Base-by-base conservation (phyloP, 1,284 basidiomycete genomes). In the Psilocybe mexicana region DNA sequence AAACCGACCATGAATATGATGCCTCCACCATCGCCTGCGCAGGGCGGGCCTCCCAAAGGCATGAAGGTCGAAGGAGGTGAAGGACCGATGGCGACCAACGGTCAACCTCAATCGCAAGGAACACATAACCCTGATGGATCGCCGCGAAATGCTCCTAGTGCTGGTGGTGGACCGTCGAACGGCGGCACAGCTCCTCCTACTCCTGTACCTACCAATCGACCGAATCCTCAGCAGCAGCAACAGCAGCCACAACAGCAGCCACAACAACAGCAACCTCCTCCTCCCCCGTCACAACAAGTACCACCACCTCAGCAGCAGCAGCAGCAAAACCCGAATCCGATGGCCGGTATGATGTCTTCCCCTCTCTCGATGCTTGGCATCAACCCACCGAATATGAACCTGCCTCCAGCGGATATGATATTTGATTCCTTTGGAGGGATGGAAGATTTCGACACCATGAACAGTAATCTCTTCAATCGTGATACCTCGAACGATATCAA, bases 11-110 rank as follows among this genome's bases (percentile, higher is more conserved):
- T 63, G 62, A 25, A 68, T 36, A 72, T 71, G 63, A 75, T 78
- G 71, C 78, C 79, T 67, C 78, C 78, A 28, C 84, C 85, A 0
- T 83, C 84, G 0, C 80, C 82, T 40, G 74, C 69, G 2, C 76
- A 79, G 43, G 70, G 70, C 12, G 76, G 74, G 2, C 70, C 72
- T 11, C 57, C 73, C 14, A 81, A 81, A 61, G 80, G 81, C 54
- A 53, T 24, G 4, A 66, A 64, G 38, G 66, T 69, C 44, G 66
- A 68, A 60, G 68, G 63, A 36, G 67, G 69, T 6, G 42, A 48
- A n/a, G 43, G 48, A 11, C 57, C 57, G 26, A 58, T 55, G 30
- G 36, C 51, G n/a, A 35, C 50, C 7, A 51, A 57, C 33, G 57
- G 59, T n/a, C 56, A 56, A 42, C 55, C 52, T 43, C 54, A 56